Conservation (phyloP, 306 rosid genomes). For the Malus orientalis region DNA sequence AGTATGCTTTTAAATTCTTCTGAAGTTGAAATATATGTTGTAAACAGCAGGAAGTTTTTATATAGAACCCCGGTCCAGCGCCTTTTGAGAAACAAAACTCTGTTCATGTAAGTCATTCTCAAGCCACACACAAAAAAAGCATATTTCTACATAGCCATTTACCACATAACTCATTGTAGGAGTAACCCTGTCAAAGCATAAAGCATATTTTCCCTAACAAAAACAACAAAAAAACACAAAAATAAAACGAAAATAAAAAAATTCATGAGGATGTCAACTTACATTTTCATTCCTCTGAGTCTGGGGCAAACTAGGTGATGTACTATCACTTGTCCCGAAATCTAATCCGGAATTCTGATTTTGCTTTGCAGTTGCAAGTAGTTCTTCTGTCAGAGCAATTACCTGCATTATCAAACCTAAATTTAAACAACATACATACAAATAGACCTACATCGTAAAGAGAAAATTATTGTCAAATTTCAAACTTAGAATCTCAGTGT, state of each 20-base stretch:
- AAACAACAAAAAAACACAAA: not conserved
- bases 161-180: not conserved
- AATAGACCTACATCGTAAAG: conserved; percentile 16
- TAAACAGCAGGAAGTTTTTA: not conserved
- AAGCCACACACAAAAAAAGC: not conserved
- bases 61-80: not conserved
- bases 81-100: not conserved
- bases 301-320: conserved; percentile 38
- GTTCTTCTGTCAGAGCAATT: conserved; percentile 82
- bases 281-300: conserved; percentile 41
- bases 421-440: conserved; percentile 14
- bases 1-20: not conserved
- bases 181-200: not conserved
- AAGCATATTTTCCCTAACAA: not conserved
- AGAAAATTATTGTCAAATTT: conserved; percentile 41
- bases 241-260: not conserved
- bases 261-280: not conserved
- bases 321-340: conserved; percentile 25
- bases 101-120: not conserved
- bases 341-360: conserved; percentile 46
- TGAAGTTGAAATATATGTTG: not conserved
- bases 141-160: not conserved
- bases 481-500: conserved; percentile 65
- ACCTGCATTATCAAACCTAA: conserved; percentile 56
- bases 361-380: conserved; percentile 81